A percentile compares a stretch with the other conserved stretches of the same genome.
phyloP scores from a whole-genome alignment of 371 early-diverging fungal species.

The Lichtheimia ornata region DNA sequence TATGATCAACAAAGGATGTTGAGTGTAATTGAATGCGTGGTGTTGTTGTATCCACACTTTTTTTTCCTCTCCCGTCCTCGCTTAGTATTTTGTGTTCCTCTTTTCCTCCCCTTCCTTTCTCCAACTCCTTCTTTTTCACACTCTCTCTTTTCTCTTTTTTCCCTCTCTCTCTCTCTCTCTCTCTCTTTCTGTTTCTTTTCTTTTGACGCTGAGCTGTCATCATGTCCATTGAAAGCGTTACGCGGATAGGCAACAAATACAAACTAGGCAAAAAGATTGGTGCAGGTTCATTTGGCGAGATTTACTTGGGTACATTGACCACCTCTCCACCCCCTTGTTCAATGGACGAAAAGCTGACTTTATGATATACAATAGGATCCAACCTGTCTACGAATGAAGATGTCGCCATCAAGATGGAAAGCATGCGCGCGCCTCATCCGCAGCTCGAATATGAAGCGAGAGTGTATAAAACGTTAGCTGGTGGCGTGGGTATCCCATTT shows the following conservation, averaged over 20 bases:
- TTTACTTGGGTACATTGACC: conserved; percentile 80
- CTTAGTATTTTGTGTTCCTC: no score
- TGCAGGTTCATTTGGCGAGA: conserved; percentile 99
- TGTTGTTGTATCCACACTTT: no score
- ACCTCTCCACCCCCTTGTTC: not conserved
- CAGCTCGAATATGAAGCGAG: conserved; percentile 96
- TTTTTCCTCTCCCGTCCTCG: no score
- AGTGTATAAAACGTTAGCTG: conserved; percentile 93
- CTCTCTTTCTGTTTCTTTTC: not conserved
- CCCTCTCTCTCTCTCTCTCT: conserved; percentile 4
- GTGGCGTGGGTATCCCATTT: conserved; percentile 96
- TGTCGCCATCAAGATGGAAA: conserved; percentile 95
- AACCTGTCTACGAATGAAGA: conserved; percentile 93
- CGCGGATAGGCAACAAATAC: conserved; percentile 83
- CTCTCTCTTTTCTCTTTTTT: not conserved
- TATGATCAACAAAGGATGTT: no score
- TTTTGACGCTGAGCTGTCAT: not conserved
- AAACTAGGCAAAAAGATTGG: conserved; percentile 96
- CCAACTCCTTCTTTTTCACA: no score
- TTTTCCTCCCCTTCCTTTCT: no score
- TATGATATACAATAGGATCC: conserved; percentile 61
- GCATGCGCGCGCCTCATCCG: conserved; percentile 89
- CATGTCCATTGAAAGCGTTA: conserved; percentile 36
- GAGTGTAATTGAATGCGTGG: no score
- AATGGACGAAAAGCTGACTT: not conserved